phyloP scores from a whole-genome alignment of 2,329 filamentous ascomycete genomes.

The Ceratocystiopsis minuta region DNA sequence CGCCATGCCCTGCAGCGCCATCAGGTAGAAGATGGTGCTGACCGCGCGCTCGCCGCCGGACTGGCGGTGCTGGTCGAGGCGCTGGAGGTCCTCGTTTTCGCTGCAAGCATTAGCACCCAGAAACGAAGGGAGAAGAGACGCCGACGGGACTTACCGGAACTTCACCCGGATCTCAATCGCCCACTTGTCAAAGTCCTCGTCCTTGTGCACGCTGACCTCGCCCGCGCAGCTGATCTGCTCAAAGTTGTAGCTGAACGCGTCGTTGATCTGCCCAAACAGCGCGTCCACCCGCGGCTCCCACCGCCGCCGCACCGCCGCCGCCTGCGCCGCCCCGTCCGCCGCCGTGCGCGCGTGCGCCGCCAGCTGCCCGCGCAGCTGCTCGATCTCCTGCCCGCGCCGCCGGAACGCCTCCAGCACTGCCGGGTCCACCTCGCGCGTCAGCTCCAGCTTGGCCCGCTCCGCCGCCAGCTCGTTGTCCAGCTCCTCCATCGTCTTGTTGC shows the following conservation, averaged over 20 bases:
- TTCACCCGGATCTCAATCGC: slow-evolving; percentile 86
- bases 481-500: slow-evolving; percentile 38
- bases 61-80: slow-evolving; percentile 81
- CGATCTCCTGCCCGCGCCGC: slow-evolving; percentile 51
- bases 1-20: slow-evolving; percentile 88
- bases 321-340: slow-evolving; percentile 34
- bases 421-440: slow-evolving; percentile 63
- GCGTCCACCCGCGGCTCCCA: slow-evolving; percentile 78
- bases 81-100: slow-evolving; percentile 64
- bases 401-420: slow-evolving; percentile 64
- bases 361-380: slow-evolving; percentile 39
- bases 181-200: slow-evolving; percentile 88
- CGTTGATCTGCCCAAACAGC: slow-evolving; percentile 65
- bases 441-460: slow-evolving; percentile 56
- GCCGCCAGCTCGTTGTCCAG: slow-evolving; percentile 58
- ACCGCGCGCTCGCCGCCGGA: slow-evolving; percentile 93
- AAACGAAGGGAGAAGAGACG: neutral
- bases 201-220: slow-evolving; percentile 75
- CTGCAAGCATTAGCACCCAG: too few relatives aligned
- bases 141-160: slow-evolving; percentile 49
- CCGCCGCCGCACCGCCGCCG: slow-evolving; percentile 44
- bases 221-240: slow-evolving; percentile 86
- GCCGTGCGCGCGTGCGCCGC: slow-evolving; percentile 36
- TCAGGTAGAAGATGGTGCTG: slow-evolving; percentile 96
- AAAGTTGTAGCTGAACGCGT: slow-evolving; percentile 86